Conservation (phyloP, 495 filamentous ascomycete species). For the Lepraria neglecta region DNA sequence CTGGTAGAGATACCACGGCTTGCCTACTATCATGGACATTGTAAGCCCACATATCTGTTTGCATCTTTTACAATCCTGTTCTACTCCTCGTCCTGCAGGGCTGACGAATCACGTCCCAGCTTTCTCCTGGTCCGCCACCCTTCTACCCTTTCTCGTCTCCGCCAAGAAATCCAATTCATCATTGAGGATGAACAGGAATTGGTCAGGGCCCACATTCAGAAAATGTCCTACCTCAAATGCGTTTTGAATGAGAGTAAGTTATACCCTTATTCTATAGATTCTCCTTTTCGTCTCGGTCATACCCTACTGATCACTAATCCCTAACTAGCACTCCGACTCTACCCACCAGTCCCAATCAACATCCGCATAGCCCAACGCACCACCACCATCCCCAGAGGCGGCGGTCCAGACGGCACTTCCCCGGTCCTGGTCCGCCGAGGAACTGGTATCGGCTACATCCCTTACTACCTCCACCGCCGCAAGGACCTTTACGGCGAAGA, state of each 20-base stretch:
- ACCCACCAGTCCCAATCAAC: conserved; percentile 51
- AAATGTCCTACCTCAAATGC: conserved; percentile 36
- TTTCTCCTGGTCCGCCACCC: conserved; percentile 41
- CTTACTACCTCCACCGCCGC: conserved; percentile 53
- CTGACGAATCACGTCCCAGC: neutral
- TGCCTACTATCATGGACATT: conserved; percentile 50
- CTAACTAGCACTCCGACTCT: conserved; percentile 47
- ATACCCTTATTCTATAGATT: neutral
- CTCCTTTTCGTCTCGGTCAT: too few relatives aligned
- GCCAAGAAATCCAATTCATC: conserved; percentile 33
- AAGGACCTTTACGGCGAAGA: conserved; percentile 52
- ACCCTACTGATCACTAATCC: conserved; percentile 31
- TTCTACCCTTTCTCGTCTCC: conserved; percentile 33
- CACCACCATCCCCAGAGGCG: conserved; percentile 47
- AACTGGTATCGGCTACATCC: conserved; percentile 40
- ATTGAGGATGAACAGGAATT: conserved; percentile 29
- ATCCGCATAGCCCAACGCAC: conserved; percentile 41
- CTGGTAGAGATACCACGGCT: conserved; percentile 57
- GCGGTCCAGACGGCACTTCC: conserved; percentile 41
- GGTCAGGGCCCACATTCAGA: conserved; percentile 32
- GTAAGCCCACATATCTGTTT: conserved; percentile 28
- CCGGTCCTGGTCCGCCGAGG: conserved; percentile 42
- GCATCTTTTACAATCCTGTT: neutral
- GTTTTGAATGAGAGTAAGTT: conserved; percentile 38
- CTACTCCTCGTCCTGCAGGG: neutral